Percentiles rank a stretch among this genome's conserved stretches.
These are phyloP conservation scores for Cyclotella kingstonii DNA, from an alignment of 108 stramenopile genomes.

Conservation along the genomic window DNA sequence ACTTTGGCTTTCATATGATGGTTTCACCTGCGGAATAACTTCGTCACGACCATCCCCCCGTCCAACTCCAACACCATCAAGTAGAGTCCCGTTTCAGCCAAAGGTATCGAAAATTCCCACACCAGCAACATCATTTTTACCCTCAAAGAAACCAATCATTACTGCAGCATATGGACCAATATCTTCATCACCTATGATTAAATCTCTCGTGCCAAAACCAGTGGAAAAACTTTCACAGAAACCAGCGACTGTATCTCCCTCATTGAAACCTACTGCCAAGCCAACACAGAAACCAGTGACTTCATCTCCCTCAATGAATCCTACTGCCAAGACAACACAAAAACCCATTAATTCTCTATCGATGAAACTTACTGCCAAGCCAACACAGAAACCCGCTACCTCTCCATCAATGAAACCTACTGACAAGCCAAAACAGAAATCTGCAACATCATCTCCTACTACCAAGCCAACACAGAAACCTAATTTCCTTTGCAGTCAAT, in stretches of 20 bases:
- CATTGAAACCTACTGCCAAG: neutral
- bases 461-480: too few species aligned
- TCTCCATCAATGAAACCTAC: neutral
- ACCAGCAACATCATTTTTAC: too few species aligned
- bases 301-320: neutral
- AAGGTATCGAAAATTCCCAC: too few species aligned
- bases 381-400: neutral
- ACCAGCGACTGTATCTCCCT: neutral
- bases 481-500: too few species aligned
- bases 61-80: neutral
- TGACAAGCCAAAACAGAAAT: neutral
- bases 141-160: too few species aligned
- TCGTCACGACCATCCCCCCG: neutral
- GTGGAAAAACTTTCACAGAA: neutral
- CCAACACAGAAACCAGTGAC: neutral
- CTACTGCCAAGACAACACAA: neutral
- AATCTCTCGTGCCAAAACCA: too few species aligned
- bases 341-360: neutral
- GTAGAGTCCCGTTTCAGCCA: neutral
- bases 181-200: neutral
- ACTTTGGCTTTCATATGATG: slow-evolving; percentile 4
- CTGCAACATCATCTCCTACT: too few species aligned
- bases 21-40: slow-evolving; percentile 5
- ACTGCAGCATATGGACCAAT: too few species aligned
- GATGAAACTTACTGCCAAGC: neutral